A percentile compares a stretch with the other conserved stretches of the same genome.
Conservation (phyloP, 2,329 filamentous ascomycete genomes). For the Colletotrichum filicis region DNA sequence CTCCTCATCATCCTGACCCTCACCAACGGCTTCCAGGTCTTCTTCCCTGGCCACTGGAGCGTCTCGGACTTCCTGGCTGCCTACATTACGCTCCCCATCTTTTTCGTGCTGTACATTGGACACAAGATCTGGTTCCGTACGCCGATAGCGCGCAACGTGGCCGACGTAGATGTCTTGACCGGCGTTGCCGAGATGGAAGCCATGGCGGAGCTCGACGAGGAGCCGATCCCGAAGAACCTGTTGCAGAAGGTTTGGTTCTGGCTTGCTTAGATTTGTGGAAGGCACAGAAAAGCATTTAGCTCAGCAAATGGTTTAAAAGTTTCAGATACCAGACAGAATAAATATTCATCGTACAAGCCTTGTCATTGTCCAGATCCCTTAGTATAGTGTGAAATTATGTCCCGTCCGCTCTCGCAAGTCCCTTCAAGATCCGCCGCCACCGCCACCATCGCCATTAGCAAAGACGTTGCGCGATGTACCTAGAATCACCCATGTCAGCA, state of each 20-base stretch:
- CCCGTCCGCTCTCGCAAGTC: background rate
- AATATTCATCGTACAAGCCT: background rate
- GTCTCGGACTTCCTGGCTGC: slow-evolving; percentile 71
- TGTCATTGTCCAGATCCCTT: background rate
- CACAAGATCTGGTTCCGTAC: slow-evolving; percentile 67
- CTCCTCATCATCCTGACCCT: slow-evolving; percentile 72
- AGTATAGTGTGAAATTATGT: background rate
- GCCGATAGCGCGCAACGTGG: slow-evolving; percentile 51
- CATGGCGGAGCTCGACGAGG: slow-evolving; percentile 59
- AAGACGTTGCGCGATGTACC: slow-evolving; percentile 7
- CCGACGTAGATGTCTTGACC: slow-evolving; percentile 66
- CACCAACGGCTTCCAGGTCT: slow-evolving; percentile 81
- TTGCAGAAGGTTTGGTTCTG: slow-evolving; percentile 66
- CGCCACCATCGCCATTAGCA: slow-evolving; percentile 1
- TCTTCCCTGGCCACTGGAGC: slow-evolving; percentile 74
- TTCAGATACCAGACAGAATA: background rate
- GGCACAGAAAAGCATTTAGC: background rate
- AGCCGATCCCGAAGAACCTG: slow-evolving; percentile 61
- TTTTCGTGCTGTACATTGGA: slow-evolving; percentile 68
- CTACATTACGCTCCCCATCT: slow-evolving; percentile 73
- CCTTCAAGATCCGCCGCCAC: background rate
- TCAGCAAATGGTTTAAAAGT: background rate
- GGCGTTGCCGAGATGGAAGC: slow-evolving; percentile 73
- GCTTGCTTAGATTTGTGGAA: slow-evolving; percentile 52
- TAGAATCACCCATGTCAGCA: background rate